Base-by-base conservation (phyloP, 345 rosid genomes). In the Salix exigua region DNA sequence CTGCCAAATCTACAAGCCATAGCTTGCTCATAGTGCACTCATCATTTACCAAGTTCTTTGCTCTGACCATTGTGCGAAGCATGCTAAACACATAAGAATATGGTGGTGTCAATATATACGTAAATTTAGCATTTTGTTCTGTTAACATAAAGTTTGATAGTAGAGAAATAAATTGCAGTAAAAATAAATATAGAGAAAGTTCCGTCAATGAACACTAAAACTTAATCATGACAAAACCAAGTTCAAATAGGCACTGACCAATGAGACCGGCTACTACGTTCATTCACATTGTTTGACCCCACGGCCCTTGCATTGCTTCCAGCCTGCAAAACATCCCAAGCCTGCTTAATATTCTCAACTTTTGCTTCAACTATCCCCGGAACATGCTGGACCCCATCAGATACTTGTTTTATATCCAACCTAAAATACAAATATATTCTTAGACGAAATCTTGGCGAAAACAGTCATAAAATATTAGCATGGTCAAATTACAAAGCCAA, bases 1-100 rank as follows among this genome's bases (percentile, higher is more conserved):
- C 89, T n/a, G 87, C 89, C 81, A 86, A 67, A 74, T 86, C 89
- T 51, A 86, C 84, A 23, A 86, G 84, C 87, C 87, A 84, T 16
- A 86, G 73, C 81, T 84, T 86, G 83, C 84, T 78, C 31, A 11
- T 55, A 26, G 76, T 71, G 60, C 80, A 71, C 31, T 77, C 75
- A 23, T 70, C 75, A 65, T 64, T 77, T 4, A 77, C 23, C 70
- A 77, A 48, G 26, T 64, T 71, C 66, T 64, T 77, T 51, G 80
- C 75, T 71, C 71, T 71, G 16, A 77, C 80, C 75, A 71, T 16
- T 16, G 75, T 72, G 37, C 76, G 66, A 23, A 78, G 68, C 76
- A 72, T 63, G 66, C 80, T 78, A 68, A 40, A 25, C 14, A 16
- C 18, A 55, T 14, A 19, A 2, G 8, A 67, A 51, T 13, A 11